These are phyloP conservation scores for Colletotrichum theobromicola DNA, from an alignment of 2,329 filamentous ascomycete genomes.

Conservation along the genomic window DNA sequence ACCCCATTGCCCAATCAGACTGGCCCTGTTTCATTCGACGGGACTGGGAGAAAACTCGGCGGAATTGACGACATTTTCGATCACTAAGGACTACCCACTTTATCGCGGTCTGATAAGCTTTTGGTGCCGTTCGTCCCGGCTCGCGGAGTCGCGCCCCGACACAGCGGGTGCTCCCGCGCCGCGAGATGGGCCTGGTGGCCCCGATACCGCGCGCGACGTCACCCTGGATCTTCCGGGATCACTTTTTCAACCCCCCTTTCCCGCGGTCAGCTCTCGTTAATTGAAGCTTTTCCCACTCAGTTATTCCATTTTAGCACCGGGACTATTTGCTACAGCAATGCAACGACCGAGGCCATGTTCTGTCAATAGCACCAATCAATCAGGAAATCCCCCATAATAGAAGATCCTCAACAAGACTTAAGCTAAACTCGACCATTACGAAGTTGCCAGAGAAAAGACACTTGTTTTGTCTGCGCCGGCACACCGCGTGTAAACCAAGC, in stretches of 20 bases:
- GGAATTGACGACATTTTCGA: not conserved
- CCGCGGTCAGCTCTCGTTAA: not conserved
- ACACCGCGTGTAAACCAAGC: no score
- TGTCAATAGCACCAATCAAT: no score
- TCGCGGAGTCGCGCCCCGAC: not conserved
- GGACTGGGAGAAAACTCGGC: not conserved
- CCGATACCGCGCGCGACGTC: not conserved
- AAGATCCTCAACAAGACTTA: no score
- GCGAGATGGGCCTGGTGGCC: not conserved
- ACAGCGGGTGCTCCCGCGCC: conserved; percentile 6
- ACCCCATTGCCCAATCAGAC: not conserved
- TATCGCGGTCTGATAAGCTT: not conserved
- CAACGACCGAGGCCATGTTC: no score
- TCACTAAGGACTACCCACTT: not conserved
- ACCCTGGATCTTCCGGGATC: not conserved
- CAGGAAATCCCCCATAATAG: no score
- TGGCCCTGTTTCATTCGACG: not conserved
- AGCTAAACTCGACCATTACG: no score
- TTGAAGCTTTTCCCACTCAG: not conserved
- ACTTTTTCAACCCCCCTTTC: not conserved
- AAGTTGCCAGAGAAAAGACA: no score
- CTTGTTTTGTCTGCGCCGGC: no score
- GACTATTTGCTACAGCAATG: no score
- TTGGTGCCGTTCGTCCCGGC: conserved; percentile 12
- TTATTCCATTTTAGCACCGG: not conserved